Base-by-base conservation (phyloP, 2,329 filamentous ascomycete genomes). In the Venturia pyrina region DNA sequence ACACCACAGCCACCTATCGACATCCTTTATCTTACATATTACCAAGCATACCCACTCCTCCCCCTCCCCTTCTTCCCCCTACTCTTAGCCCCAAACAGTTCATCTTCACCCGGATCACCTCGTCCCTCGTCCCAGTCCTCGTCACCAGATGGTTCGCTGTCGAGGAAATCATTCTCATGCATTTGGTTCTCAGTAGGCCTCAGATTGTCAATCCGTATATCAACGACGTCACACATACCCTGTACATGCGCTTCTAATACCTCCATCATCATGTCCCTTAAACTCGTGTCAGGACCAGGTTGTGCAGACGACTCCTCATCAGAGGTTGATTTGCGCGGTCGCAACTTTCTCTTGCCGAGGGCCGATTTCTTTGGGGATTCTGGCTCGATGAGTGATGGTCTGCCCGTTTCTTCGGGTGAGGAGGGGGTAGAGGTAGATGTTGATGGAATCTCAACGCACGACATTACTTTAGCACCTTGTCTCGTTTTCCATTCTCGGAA, bases 131-230 rank as follows among this genome's bases (percentile, higher is more conserved):
- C 81, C 84, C 82, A 75, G 46, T 85, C 81, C 44, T 85, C 82
- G 66, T 84, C 81, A 3, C 80, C 81, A 75, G 75, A 89, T 75
- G 76, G 74, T 70, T 87, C 85, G 28, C 80, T 80, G 69, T 87
- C 85, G 17, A 90, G 75, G 70, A 93, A 93, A 72, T 93, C 89
- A 1, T 83, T 85, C 79, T 91, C 90, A 28, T 82, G 82, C 69
- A 83, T 90, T 68, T 88, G 86, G 32, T 83, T 78, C 76, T 91
- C 89, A 2, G 82, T 81, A 5, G 87, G 86, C 67, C 90, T 87
- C 72, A 90, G 84, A 73, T 93, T 93, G 75, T 93, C 90, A 69
- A 93, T 87, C 57, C 85, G 79, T 56, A 93, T 82, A 67, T 89
- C 84, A 21, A 93, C 89, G 6, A 86, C 80, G 50, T 87, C 82